Evolutionary conservation across 306 rosid genomes (phyloP).

Genomic region (Cucumis cinereus): DNA sequence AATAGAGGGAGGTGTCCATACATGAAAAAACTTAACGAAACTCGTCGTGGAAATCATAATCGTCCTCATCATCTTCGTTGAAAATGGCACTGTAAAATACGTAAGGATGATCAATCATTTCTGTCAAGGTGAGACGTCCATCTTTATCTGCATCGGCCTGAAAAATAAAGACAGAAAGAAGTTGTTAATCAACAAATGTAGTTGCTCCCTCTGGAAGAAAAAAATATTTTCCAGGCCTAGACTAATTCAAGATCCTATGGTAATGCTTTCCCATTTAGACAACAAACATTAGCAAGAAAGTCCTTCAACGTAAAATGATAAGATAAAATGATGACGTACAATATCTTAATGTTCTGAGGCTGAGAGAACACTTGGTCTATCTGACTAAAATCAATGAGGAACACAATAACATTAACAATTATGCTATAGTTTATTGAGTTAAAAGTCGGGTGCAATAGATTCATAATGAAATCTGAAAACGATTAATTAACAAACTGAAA

Average conservation of each 20-base stretch:
- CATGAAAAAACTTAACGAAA: slow-evolving; percentile 44
- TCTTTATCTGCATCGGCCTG: slow-evolving; percentile 94
- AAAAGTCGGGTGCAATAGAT: background rate
- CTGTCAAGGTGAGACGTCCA: slow-evolving; percentile 64
- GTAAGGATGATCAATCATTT: slow-evolving; percentile 93
- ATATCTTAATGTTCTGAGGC: background rate
- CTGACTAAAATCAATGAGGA: background rate
- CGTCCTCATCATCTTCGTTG: slow-evolving; percentile 63
- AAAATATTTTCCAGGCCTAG: background rate
- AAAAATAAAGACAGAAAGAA: slow-evolving; percentile 11
- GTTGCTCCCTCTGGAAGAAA: background rate
- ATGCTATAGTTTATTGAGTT: background rate
- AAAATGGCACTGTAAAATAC: slow-evolving; percentile 91
- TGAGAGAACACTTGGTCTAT: background rate
- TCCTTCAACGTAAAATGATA: background rate
- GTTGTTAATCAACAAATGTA: background rate
- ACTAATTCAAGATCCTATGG: background rate
- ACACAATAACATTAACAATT: background rate
- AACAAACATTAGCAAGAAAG: background rate
- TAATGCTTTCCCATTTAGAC: background rate
- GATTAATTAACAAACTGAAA: no score
- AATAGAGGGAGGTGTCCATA: background rate
- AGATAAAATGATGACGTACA: background rate
- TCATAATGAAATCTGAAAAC: background rate
- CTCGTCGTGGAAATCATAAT: slow-evolving; percentile 69